Conservation (phyloP, 768 basidiomycete genomes). For the Termitomyces sp. region DNA sequence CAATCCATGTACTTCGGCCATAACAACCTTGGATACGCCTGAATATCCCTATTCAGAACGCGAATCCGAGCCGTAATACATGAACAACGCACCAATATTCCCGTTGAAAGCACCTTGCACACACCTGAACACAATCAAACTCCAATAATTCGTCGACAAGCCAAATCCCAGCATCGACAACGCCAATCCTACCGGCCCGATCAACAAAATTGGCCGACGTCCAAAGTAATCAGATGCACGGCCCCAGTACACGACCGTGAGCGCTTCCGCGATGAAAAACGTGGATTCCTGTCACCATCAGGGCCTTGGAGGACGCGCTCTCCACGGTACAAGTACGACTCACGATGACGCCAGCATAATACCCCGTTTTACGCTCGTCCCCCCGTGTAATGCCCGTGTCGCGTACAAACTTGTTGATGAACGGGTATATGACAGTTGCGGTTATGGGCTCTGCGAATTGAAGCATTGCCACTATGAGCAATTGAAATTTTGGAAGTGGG, state of each 20-base stretch:
- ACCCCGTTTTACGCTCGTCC: conserved; percentile 40
- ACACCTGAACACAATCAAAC: conserved; percentile 8
- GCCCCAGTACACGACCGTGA: conserved; percentile 26
- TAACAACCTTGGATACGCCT: conserved; percentile 17
- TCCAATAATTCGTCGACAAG: conserved; percentile 20
- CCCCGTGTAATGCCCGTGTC: conserved; percentile 37
- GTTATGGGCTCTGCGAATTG: conserved; percentile 29
- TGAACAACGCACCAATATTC: conserved; percentile 27
- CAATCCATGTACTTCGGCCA: conserved; percentile 13
- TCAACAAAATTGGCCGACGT: conserved; percentile 25
- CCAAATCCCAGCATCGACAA: conserved; percentile 29
- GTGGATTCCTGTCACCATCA: conserved; percentile 23
- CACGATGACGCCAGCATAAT: conserved; percentile 45
- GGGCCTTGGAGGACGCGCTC: neutral
- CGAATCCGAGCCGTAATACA: neutral
- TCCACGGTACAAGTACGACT: conserved; percentile 12
- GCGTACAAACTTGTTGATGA: conserved; percentile 38
- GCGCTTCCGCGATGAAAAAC: conserved; percentile 28
- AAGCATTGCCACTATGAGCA: conserved; percentile 29
- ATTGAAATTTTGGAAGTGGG: conserved; percentile 33
- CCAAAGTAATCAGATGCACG: conserved; percentile 31
- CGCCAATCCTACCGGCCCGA: conserved; percentile 26
- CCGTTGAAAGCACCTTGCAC: conserved; percentile 30
- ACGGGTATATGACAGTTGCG: conserved; percentile 37
- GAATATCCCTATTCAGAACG: neutral